Base-by-base conservation (phyloP, 306 rosid genomes). In the Boehmeria nivea region DNA sequence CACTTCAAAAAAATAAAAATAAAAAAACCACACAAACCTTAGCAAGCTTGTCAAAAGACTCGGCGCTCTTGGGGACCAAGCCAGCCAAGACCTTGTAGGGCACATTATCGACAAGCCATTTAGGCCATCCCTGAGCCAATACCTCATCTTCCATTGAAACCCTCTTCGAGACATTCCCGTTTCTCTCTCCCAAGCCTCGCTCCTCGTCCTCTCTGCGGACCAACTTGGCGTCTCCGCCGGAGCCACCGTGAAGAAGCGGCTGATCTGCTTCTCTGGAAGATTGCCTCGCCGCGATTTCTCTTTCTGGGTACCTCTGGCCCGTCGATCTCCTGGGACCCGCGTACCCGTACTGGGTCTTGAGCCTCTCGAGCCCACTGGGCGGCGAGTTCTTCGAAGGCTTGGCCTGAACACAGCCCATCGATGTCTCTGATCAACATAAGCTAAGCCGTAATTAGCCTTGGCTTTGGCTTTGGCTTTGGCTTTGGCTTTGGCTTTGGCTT, bases 1-100 rank as follows among this genome's bases (percentile, higher is more conserved):
- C n/a, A n/a, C n/a, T n/a, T n/a, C n/a, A n/a, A n/a, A n/a, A n/a
- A n/a, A n/a, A n/a, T n/a, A n/a, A 20, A 15, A 15, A 21, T 11
- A 64, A 54, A 6, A 18, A 6, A 54, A 11, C 23, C 26, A 31
- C 26, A 57, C 21, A 42, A 17, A 78, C 98, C 91, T 90, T 91
- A 49, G 50, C 88, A 51, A 90, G 74, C 82, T 80, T 87, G 60
- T 61, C 79, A 70, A 70, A 87, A 11, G 94, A 81, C 24, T 87
- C 98, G 26, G 88, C 94, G 65, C 87, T 84, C 71, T 37, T 87
- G 16, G 91, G 93, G 54, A 84, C 78, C 78, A 91, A 61, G 23
- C 78, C 79, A 54, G 72, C 65, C 65, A 91, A 72, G 15, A 73
- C 74, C 14, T 71, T 56, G 24, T 31, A 59, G 11, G 86, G 80